phyloP scores from a whole-genome alignment of 2,329 filamentous ascomycete species.

The Nakataea oryzae region DNA sequence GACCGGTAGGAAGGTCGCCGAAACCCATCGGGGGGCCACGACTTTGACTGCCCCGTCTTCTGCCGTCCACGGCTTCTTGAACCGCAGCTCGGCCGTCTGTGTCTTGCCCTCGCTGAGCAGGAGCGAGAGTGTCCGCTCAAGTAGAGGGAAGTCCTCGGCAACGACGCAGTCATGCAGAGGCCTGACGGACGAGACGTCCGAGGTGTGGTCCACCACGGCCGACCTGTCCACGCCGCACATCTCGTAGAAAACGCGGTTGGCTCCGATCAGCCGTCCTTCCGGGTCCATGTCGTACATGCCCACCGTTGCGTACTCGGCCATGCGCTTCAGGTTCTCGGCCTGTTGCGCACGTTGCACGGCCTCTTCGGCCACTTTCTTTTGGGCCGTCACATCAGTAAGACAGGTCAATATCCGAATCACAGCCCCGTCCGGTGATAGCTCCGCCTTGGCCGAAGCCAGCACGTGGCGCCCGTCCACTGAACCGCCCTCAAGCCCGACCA shows the following conservation, averaged over 20 bases:
- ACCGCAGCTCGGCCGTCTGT: constrained; percentile 35
- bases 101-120: constrained; percentile 28
- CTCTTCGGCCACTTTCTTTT: constrained; percentile 37
- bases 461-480: constrained; percentile 28
- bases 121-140: constrained; percentile 27
- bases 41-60: constrained; percentile 34
- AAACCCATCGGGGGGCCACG: constrained; percentile 34
- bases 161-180: constrained; percentile 34
- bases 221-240: constrained; percentile 35
- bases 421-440: constrained; percentile 29
- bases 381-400: constrained; percentile 38
- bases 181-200: constrained; percentile 20
- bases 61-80: constrained; percentile 34
- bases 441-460: constrained; percentile 35
- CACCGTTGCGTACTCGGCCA: constrained; percentile 42
- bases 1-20: constrained; percentile 40
- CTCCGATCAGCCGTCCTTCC: constrained; percentile 36
- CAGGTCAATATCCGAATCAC: constrained; percentile 36
- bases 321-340: constrained; percentile 40
- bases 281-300: constrained; percentile 44
- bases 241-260: constrained; percentile 43
- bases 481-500: constrained; percentile 20
- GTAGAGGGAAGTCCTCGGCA: constrained; percentile 29
- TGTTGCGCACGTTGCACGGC: constrained; percentile 38
- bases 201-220: constrained; percentile 20